Evolutionary conservation across 1,284 basidiomycete species (phyloP).

Genomic region (Ustilago lituana): DNA sequence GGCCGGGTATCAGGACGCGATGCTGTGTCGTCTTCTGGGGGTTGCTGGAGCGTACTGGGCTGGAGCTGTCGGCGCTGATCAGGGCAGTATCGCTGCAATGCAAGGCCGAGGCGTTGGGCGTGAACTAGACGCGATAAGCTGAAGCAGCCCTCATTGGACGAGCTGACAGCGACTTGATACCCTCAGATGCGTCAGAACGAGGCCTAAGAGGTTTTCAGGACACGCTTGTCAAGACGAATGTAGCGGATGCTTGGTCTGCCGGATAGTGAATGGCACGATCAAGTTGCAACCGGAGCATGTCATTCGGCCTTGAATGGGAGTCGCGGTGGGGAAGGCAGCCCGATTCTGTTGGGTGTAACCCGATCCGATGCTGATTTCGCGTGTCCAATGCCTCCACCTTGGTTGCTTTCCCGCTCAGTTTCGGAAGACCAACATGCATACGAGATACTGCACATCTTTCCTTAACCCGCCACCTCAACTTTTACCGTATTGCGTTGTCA

Average conservation of each 20-base stretch:
- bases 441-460: background rate
- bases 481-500: background rate
- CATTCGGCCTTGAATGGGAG: background rate
- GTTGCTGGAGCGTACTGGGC: too few species aligned
- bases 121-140: background rate
- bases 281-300: background rate
- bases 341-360: background rate
- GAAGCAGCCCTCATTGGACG: slow-evolving; percentile 5
- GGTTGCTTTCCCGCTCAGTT: background rate
- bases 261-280: too few species aligned
- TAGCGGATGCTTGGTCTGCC: too few species aligned
- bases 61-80: too few species aligned
- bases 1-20: background rate
- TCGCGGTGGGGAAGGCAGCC: slow-evolving; percentile 5
- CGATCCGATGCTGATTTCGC: slow-evolving; percentile 1
- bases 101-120: background rate
- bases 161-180: too few species aligned
- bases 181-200: too few species aligned
- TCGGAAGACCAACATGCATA: slow-evolving; percentile 7
- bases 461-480: background rate
- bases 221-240: too few species aligned
- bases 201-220: too few species aligned
- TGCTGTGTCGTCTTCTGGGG: too few species aligned
- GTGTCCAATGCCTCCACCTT: slow-evolving; percentile 17
- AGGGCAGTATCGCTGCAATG: background rate